Conservation (phyloP, 495 filamentous ascomycete genomes). For the Aeminium ludgeri region DNA sequence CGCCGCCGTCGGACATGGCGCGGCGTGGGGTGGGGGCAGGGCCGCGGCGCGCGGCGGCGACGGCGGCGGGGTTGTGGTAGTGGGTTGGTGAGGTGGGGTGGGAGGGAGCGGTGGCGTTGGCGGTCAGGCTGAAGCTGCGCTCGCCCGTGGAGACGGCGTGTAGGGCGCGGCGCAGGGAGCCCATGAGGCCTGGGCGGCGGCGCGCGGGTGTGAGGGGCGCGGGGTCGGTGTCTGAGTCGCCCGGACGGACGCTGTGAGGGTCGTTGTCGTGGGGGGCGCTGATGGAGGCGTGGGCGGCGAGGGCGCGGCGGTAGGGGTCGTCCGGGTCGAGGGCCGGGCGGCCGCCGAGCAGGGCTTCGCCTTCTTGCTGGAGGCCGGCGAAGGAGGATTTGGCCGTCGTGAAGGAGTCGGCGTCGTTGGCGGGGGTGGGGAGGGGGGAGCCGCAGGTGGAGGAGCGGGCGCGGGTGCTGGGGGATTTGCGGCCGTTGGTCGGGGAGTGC, state of each 20-base stretch:
- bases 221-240: not conserved
- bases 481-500: constrained; percentile 8
- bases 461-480: constrained; percentile 3
- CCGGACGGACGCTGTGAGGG: not conserved
- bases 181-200: constrained; percentile 34
- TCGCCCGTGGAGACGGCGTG: constrained; percentile 22
- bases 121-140: constrained; percentile 9
- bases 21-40: constrained; percentile 34
- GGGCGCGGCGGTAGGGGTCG: constrained; percentile 11
- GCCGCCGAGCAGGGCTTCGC: constrained; percentile 40
- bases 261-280: too few relatives aligned
- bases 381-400: constrained; percentile 50
- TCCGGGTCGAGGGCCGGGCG: constrained; percentile 20
- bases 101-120: constrained; percentile 1
- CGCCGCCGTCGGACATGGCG: constrained; percentile 41
- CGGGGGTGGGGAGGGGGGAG: constrained; percentile 1
- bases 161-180: constrained; percentile 38
- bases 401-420: constrained; percentile 39
- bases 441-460: constrained; percentile 16
- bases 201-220: not conserved
- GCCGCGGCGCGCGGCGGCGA: constrained; percentile 2
- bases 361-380: constrained; percentile 43
- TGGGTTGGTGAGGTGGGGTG: constrained; percentile 8
- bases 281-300: constrained; percentile 8
- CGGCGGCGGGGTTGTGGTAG: not conserved